A percentile compares a stretch with the other conserved stretches of the same genome.
Evolutionary conservation across 192 early-diverging fungal genomes (phyloP).

Genomic region (Funneliformis mosseae): DNA sequence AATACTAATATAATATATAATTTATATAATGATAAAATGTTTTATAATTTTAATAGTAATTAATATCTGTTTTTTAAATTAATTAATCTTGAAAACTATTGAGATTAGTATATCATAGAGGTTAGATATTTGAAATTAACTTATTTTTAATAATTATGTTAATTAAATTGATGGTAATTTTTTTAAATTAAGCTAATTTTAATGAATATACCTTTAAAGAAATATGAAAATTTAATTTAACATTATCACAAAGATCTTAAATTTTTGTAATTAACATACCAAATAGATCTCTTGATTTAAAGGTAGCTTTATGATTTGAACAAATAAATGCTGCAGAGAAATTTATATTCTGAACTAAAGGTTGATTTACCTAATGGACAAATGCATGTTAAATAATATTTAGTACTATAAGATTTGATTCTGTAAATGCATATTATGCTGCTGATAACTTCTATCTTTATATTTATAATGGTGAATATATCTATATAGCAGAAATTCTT

Average conservation of each 20-base stretch:
- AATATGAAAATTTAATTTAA: background rate
- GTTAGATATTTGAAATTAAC: background rate
- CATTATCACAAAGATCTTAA: background rate
- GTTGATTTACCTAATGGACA: background rate
- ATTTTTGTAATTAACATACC: too few species aligned
- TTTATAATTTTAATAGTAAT: background rate
- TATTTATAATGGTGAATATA: too few species aligned
- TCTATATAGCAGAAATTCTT: conserved; percentile 1
- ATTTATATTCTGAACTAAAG: background rate
- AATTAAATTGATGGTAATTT: too few species aligned
- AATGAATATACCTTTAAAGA: too few species aligned
- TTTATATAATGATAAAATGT: background rate
- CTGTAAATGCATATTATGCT: background rate
- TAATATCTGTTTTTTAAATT: too few species aligned
- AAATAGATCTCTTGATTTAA: background rate
- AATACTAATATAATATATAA: background rate
- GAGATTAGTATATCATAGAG: too few species aligned
- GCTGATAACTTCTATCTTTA: too few species aligned
- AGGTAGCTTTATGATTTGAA: background rate
- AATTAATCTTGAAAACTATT: too few species aligned
- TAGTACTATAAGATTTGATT: background rate
- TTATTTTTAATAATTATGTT: background rate
- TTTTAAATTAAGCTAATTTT: background rate
- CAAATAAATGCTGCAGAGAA: background rate
- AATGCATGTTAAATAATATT: background rate